Conservation (phyloP, 1,284 basidiomycete species). For the Microbotryum violaceum region DNA sequence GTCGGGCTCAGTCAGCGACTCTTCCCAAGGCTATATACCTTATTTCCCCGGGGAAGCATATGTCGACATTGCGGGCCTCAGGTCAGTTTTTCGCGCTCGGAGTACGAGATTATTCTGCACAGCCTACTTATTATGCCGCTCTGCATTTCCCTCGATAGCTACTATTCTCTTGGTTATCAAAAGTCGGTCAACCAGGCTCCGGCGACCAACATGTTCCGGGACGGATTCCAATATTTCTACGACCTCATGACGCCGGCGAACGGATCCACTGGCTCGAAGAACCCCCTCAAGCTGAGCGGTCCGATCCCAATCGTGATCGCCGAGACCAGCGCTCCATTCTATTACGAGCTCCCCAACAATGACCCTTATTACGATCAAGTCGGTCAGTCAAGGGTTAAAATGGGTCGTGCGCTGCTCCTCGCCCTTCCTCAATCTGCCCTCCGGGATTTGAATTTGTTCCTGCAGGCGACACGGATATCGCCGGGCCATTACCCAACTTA, state of each 20-base stretch:
- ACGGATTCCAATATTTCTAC: slow-evolving; percentile 29
- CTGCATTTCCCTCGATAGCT: slow-evolving; percentile 5
- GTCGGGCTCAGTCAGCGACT: slow-evolving; percentile 21
- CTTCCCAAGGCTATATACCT: slow-evolving; percentile 28
- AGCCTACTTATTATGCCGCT: no score
- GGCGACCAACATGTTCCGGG: slow-evolving; percentile 7
- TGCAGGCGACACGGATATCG: slow-evolving; percentile 29
- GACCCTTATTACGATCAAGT: slow-evolving; percentile 16
- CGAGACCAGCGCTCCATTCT: slow-evolving; percentile 33
- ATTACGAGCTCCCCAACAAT: slow-evolving; percentile 28
- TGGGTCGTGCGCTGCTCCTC: no score
- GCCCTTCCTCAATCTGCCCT: no score
- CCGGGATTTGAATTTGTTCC: no score
- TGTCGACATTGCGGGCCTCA: not conserved
- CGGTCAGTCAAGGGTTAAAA: not conserved
- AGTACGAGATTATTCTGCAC: no score
- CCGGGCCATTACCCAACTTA: slow-evolving; percentile 19
- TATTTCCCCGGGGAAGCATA: slow-evolving; percentile 36
- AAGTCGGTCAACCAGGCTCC: slow-evolving; percentile 20
- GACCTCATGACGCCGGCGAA: slow-evolving; percentile 13
- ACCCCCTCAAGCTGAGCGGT: slow-evolving; percentile 13
- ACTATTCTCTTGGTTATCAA: slow-evolving; percentile 24
- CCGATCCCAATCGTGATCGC: slow-evolving; percentile 30
- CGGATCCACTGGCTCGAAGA: not conserved
- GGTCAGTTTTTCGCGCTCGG: no score